Percentiles rank a stretch among this genome's conserved stretches.
These are phyloP conservation scores for Globisporangium canariense DNA, from an alignment of 352 stramenopile genomes.

Conservation along the genomic window DNA sequence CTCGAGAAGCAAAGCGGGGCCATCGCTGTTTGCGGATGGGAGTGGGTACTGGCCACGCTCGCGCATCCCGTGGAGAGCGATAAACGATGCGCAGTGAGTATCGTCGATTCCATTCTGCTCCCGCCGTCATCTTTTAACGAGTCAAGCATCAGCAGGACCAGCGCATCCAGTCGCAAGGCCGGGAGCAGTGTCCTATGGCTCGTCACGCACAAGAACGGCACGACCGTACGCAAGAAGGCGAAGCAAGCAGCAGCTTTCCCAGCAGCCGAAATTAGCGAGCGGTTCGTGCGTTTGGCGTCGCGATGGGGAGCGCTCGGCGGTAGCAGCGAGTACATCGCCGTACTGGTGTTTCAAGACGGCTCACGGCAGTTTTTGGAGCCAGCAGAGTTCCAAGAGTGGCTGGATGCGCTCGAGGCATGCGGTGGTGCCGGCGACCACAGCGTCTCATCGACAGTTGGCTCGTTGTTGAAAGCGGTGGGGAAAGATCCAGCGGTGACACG, in stretches of 20 bases:
- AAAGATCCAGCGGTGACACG: not conserved
- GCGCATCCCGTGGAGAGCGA: constrained; percentile 20
- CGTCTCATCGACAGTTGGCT: not conserved
- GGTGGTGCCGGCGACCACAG: not conserved
- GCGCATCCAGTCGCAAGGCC: not conserved
- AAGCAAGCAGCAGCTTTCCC: constrained; percentile 15
- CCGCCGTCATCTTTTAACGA: constrained; percentile 6
- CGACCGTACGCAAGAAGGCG: constrained; percentile 40
- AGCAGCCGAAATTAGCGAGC: constrained; percentile 36
- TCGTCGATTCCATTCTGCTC: constrained; percentile 41
- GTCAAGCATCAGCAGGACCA: not conserved
- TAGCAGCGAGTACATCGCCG: constrained; percentile 12
- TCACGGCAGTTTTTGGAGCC: constrained; percentile 15
- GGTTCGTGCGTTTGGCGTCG: constrained; percentile 37
- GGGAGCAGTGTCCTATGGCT: constrained; percentile 28
- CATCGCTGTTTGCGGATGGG: constrained; percentile 23
- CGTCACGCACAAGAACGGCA: constrained; percentile 47
- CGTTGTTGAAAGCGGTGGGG: not conserved
- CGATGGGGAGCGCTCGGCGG: constrained; percentile 13
- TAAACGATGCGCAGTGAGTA: constrained; percentile 27
- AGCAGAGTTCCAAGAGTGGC: constrained; percentile 19
- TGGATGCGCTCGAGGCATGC: constrained; percentile 15
- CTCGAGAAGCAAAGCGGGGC: not conserved
- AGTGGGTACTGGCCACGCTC: constrained; percentile 34
- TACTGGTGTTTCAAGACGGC: constrained; percentile 14